Conservation (phyloP, 192 early-diverging fungal genomes). For the Dispira parvispora region DNA sequence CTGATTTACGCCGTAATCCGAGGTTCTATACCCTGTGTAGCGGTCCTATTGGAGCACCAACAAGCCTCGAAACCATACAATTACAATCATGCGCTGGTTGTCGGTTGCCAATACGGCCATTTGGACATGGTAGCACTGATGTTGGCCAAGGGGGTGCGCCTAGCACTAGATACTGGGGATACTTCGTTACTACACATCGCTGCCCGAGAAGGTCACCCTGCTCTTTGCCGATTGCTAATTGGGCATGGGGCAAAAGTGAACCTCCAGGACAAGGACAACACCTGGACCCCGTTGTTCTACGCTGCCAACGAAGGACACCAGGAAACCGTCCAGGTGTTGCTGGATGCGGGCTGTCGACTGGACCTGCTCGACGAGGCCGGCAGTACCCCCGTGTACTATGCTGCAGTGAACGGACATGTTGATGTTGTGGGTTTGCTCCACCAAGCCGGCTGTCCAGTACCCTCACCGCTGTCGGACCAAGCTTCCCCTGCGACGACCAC, state of each 20-base stretch:
- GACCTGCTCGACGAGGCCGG: constrained; percentile 67
- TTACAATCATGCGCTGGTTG: constrained; percentile 51
- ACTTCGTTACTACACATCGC: constrained; percentile 80
- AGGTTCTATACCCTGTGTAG: constrained; percentile 59
- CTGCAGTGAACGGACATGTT: constrained; percentile 79
- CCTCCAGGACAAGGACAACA: constrained; percentile 70
- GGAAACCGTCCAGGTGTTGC: constrained; percentile 59
- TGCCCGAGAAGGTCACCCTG: constrained; percentile 62
- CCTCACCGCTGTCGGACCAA: no score
- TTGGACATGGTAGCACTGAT: constrained; percentile 69
- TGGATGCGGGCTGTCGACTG: constrained; percentile 58
- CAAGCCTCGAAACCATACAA: constrained; percentile 22
- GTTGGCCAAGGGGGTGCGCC: constrained; percentile 54
- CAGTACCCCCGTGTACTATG: constrained; percentile 76
- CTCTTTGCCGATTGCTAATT: constrained; percentile 56
- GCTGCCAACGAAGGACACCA: constrained; percentile 79
- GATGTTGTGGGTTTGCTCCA: constrained; percentile 64
- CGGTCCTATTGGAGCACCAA: constrained; percentile 56
- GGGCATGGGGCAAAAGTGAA: constrained; percentile 58
- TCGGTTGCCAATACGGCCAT: constrained; percentile 88
- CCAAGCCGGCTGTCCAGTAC: constrained; percentile 33
- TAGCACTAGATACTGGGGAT: constrained; percentile 60
- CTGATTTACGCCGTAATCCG: constrained; percentile 75
- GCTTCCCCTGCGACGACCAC: no score
- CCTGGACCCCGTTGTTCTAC: constrained; percentile 96